Evolutionary conservation across 345 rosid species (phyloP).

Genomic region (Carallia pectinifolia): DNA sequence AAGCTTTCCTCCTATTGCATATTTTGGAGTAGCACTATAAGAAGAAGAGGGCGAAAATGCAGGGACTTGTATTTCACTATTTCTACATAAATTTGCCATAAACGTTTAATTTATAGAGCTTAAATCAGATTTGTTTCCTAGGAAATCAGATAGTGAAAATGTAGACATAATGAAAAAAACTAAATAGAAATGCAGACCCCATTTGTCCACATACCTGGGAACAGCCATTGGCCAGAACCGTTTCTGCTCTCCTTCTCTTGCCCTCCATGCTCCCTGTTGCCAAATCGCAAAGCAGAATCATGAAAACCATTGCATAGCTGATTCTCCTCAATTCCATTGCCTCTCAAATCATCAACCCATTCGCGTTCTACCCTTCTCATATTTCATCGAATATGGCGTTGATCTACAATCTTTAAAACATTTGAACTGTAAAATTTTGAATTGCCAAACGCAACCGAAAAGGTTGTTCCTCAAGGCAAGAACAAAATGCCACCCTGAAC

Average conservation of each 20-base stretch:
- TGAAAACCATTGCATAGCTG: constrained; percentile 24
- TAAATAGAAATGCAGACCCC: constrained; percentile 23
- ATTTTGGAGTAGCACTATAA: too few relatives aligned
- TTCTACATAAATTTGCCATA: too few relatives aligned
- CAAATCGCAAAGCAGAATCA: constrained; percentile 35
- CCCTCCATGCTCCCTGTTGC: constrained; percentile 26
- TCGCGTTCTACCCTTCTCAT: constrained; percentile 41
- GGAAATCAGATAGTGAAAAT: background rate
- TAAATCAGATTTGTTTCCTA: background rate
- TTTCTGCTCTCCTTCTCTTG: constrained; percentile 18
- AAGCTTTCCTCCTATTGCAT: too few relatives aligned
- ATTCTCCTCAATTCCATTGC: constrained; percentile 41
- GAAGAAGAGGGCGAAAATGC: too few relatives aligned
- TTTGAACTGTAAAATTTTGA: too few relatives aligned
- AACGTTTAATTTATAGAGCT: too few relatives aligned
- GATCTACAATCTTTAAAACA: background rate
- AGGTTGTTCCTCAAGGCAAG: background rate
- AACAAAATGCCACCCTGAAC: background rate
- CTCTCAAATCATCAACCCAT: constrained; percentile 32
- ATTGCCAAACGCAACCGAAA: background rate
- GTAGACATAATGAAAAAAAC: background rate
- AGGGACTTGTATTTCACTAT: too few relatives aligned
- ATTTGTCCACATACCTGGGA: constrained; percentile 8
- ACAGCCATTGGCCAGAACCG: constrained; percentile 16
- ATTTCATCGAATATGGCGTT: constrained; percentile 23